Percentiles rank a stretch among this genome's conserved stretches.
These are phyloP conservation scores for Silene vulgaris DNA, from an alignment of 179 eudicot species.

Conservation along the genomic window DNA sequence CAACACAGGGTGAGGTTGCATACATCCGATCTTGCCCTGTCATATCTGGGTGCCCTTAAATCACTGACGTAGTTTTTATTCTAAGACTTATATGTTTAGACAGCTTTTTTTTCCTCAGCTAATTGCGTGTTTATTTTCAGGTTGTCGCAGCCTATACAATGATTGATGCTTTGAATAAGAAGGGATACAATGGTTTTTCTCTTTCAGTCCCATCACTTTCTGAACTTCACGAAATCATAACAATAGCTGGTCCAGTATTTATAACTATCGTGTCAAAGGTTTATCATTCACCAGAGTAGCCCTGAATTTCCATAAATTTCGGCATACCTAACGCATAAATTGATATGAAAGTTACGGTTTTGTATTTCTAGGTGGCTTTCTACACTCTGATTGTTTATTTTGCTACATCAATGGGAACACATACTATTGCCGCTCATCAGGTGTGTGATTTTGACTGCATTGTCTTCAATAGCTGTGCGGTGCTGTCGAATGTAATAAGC, in stretches of 20 bases:
- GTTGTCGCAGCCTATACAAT: slow-evolving; percentile 86
- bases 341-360: background rate
- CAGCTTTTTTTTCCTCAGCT: background rate
- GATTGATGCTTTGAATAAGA: slow-evolving; percentile 66
- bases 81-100: background rate
- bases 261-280: slow-evolving; percentile 92
- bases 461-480: background rate
- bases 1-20: background rate
- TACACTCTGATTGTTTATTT: slow-evolving; percentile 36
- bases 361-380: slow-evolving; percentile 35
- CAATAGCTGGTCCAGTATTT: slow-evolving; percentile 90
- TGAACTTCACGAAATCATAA: slow-evolving; percentile 67
- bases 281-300: slow-evolving; percentile 15
- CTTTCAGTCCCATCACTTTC: slow-evolving; percentile 54
- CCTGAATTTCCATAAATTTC: background rate
- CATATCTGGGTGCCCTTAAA: no score
- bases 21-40: no score
- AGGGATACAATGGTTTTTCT: slow-evolving; percentile 78
- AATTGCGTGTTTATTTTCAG: slow-evolving; percentile 33
- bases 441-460: slow-evolving; percentile 17
- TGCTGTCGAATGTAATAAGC: background rate
- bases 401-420: slow-evolving; percentile 47
- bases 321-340: background rate
- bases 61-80: background rate
- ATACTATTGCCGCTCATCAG: slow-evolving; percentile 49